Percentiles rank a stretch among this genome's conserved stretches.
These are phyloP conservation scores for Pelargonium nanum DNA, from an alignment of 345 rosid species.

Conservation along the genomic window DNA sequence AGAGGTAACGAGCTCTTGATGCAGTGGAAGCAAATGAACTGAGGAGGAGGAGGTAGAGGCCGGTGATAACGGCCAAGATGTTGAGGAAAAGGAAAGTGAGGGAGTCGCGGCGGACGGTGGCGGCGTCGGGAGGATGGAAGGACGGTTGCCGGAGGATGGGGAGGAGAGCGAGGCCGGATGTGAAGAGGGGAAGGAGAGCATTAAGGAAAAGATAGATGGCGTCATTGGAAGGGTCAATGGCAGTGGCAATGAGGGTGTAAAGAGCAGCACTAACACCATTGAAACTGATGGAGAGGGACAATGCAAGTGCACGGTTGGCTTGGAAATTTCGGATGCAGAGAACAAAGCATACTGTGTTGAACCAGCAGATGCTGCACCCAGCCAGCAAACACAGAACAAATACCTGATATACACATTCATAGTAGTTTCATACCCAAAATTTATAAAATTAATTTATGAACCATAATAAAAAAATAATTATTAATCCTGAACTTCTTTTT, in stretches of 20 bases:
- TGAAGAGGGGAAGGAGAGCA: conserved; percentile 43
- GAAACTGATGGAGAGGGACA: conserved; percentile 65
- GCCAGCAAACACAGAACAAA: conserved; percentile 62
- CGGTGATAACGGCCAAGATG: conserved; percentile 47
- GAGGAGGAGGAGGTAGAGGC: conserved; percentile 57
- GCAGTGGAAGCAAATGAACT: conserved; percentile 28
- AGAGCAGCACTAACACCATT: conserved; percentile 71
- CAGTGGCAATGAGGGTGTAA: conserved; percentile 56
- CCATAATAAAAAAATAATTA: not conserved
- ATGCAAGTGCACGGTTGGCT: conserved; percentile 45
- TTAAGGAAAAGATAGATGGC: conserved; percentile 53
- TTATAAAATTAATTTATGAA: not conserved
- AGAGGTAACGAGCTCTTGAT: conserved; percentile 34
- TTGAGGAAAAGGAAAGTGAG: conserved; percentile 43
- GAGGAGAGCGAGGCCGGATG: conserved; percentile 31
- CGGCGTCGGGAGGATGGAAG: conserved; percentile 18
- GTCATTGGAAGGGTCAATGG: conserved; percentile 30
- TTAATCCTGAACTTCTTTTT: too few relatives aligned
- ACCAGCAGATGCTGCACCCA: conserved; percentile 87
- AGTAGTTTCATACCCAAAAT: not conserved
- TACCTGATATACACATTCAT: conserved; percentile 57
- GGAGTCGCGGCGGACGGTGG: conserved; percentile 25
- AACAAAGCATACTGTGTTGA: conserved; percentile 74
- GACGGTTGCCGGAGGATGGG: conserved; percentile 52
- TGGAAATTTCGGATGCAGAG: conserved; percentile 71